Base-by-base conservation (phyloP, 176 grass and related monocot genomes). In the Cenchrus americanus region DNA sequence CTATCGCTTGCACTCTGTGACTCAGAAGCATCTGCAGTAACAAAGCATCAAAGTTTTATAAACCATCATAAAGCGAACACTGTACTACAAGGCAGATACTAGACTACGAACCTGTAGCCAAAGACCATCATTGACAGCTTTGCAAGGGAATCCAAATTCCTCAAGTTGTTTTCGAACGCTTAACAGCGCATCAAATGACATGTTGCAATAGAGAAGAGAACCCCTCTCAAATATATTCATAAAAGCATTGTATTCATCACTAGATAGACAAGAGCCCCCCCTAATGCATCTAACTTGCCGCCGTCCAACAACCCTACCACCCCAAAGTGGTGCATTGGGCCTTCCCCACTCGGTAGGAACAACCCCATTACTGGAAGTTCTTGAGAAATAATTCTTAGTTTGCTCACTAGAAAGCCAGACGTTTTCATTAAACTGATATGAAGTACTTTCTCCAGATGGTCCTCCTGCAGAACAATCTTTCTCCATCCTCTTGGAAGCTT, bases 131-230 rank as follows among this genome's bases (percentile, higher is more conserved):
- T 99, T 96, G 67, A 92, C 81, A 88, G 96, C 96, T 94, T 99
- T 99, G 75, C 93, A 99, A 77, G 96, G 96, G 84, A 96, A 96
- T 52, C 90, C 96, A 86, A 94, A 94, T 75, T 99, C 96, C 87
- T 99, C 96, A 78, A 99, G 96, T 80, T 99, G 96, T 58, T 92
- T 99, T 58, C 96, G 81, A 71, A 96, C 93, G 66, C 83, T 94
- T 85, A 99, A 82, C 53, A 99, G 54, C 17, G 96, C 91, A 78
- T 99, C 96, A 86, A 99, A 99, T 5, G 93, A 96, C 96, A 99
- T 99, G 71, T 96, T 99, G 76, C 93, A 99, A 52, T 99, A 99
- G 51, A 99, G 89, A 92, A 99, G 96, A 82, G 93, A 99, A 63
- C 91, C 93, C 43, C 87, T 91, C 88, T 99, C 96, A 80, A 94